Base-by-base conservation (phyloP, 2,329 filamentous ascomycete genomes). In the Xylaria sp. region DNA sequence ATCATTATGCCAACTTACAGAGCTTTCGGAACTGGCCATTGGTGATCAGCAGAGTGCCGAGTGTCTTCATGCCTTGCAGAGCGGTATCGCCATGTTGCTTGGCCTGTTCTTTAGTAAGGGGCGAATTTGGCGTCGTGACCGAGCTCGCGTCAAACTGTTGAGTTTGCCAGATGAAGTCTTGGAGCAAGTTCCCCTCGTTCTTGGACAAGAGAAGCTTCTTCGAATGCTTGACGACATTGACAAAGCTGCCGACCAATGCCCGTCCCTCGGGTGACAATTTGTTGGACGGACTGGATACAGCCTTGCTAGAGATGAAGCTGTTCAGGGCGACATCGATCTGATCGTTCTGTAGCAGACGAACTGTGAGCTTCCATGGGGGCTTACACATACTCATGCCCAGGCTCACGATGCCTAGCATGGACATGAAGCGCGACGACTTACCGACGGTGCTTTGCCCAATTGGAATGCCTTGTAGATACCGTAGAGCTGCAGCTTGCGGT, bases 1-100 rank as follows among this genome's bases (percentile, higher is more conserved):
- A 4, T 11, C 5, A 2, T 7, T 1, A 3, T 11, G 42, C 2
- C 52, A 7, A 84, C 88, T 74, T 83, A 88, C 89, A 76, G 39
- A 96, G 84, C 79, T 96, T 96, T 67, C 92, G 85, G 81, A 96
- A 97, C 74, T 97, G 92, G 66, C 94, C 94, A 69, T 99, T 99
- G 69, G 92, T 96, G 70, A 97, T 89, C 68, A 97, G 79, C 59
- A 99, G 80, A 16, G 89, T 92, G 55, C 93, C 94, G 0, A 99
- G 80, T 2, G 91, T 96, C 67, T 91, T 87, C 50, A 99, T 76
- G 30, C 93, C 94, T 65, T 96, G 85, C 7, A 95, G 79, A 1
- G 89, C 91, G 73, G 93, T 83, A 64, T 94, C 85, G 47, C 88
- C 91, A 72, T 99, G 91, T 71, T 93, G 87, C 76, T 89, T 85